These are phyloP conservation scores for Candida khao-thaluensis DNA, from an alignment of 805 yeast genomes.

Conservation along the genomic window DNA sequence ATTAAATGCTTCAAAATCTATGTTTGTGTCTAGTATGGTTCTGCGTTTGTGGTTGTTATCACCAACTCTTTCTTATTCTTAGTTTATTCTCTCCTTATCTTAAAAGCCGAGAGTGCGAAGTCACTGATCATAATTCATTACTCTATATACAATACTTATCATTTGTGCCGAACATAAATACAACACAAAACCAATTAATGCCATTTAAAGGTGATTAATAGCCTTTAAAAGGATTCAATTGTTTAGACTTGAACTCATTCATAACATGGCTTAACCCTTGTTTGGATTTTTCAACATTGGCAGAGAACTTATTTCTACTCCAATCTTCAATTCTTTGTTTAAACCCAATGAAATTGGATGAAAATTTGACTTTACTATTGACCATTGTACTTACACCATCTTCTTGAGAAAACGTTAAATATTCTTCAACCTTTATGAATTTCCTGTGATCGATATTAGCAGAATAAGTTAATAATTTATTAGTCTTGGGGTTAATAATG, in stretches of 20 bases:
- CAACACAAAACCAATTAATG: too few species aligned
- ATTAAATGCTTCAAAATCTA: too few species aligned
- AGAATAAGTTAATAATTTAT: conserved; percentile 64
- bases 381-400: conserved; percentile 43
- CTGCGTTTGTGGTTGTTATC: too few species aligned
- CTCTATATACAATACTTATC: conserved; percentile 6
- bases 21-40: too few species aligned
- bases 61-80: too few species aligned
- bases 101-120: background rate
- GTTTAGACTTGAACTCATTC: conserved; percentile 47
- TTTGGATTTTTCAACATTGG: conserved; percentile 63
- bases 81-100: too few species aligned
- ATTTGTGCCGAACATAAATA: too few species aligned
- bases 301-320: conserved; percentile 69
- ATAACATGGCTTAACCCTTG: conserved; percentile 77
- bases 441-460: conserved; percentile 82
- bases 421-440: conserved; percentile 78
- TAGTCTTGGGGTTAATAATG: conserved; percentile 59
- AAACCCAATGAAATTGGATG: conserved; percentile 66
- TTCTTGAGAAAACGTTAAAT: conserved; percentile 51
- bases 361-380: conserved; percentile 62
- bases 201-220: too few species aligned
- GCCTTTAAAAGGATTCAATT: background rate
- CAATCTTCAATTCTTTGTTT: conserved; percentile 77
- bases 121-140: conserved; percentile 5